A percentile compares a stretch with the other conserved stretches of the same genome.
These are phyloP conservation scores for Orbilia quercus DNA, from an alignment of 2,329 filamentous ascomycete species.

Conservation along the genomic window DNA sequence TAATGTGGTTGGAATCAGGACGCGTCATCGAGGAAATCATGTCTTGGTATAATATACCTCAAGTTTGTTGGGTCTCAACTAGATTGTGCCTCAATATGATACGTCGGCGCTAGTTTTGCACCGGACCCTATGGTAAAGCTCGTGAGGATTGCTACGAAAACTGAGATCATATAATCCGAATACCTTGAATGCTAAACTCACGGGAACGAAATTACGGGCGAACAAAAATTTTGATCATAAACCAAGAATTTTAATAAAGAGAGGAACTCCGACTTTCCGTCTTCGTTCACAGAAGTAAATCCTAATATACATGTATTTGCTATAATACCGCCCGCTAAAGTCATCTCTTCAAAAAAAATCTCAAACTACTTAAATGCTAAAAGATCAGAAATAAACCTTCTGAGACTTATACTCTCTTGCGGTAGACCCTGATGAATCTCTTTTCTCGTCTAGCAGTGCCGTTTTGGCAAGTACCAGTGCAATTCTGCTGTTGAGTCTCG, in stretches of 20 bases:
- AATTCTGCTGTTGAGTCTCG: conserved; percentile 68
- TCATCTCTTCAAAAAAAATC: conserved; percentile 13
- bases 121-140: too few relatives aligned
- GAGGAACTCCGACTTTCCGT: conserved; percentile 39
- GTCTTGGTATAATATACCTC: too few relatives aligned
- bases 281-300: conserved; percentile 33
- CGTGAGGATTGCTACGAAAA: too few relatives aligned
- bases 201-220: neutral
- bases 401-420: conserved; percentile 26
- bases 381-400: conserved; percentile 1
- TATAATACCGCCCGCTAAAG: conserved; percentile 20
- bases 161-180: too few relatives aligned
- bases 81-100: too few relatives aligned
- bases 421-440: conserved; percentile 48
- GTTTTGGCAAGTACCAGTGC: conserved; percentile 59
- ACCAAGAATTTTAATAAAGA: conserved; percentile 41
- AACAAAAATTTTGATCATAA: conserved; percentile 22
- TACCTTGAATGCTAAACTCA: too few relatives aligned
- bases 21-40: too few relatives aligned
- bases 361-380: conserved; percentile 1
- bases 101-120: too few relatives aligned
- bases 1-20: too few relatives aligned
- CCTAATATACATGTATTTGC: conserved; percentile 46
- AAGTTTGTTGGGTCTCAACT: too few relatives aligned
- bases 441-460: conserved; percentile 24